Evolutionary conservation across 768 basidiomycete species (phyloP), one percentile per base, ranked within the genome.

Genomic region (Suillus subluteus): DNA sequence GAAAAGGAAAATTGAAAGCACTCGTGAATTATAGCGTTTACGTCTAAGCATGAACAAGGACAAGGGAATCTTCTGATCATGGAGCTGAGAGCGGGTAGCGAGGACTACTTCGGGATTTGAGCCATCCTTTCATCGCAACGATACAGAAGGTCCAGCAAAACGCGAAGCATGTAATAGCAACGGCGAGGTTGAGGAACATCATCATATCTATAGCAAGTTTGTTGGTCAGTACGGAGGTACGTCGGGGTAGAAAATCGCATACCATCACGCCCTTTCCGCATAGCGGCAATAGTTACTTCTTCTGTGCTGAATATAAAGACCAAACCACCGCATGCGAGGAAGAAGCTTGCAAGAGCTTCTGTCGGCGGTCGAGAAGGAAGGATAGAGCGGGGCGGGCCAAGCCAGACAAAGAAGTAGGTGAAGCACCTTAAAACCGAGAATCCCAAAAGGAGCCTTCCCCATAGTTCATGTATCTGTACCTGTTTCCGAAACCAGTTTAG

Each of bases 341-440:
- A 92, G 79, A 98, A 93, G 66, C 92, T 87, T 18, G 91, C 93
- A 48, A 99, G 79, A 6, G 91, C 91, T 80, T 99, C 97, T 0
- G 96, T 96, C 0, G 96, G 97, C 6, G 97, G 97, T 11, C 96
- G 88, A 16, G 92, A 94, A 2, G 97, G 97, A 16, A 94, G 85
- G n/a, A 90, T 83, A 2, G 94, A 95, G 15, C 84, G 84, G 8
- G 94, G 91, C 15, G 96, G 96, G 37, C 84, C 83, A 55, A 96
- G 83, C 92, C 92, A 98, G 48, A 97, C 83, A 87, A 98, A 95
- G 80, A 96, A 94, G 76, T 98, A 99, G 2, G 96, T 98, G 46
- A 96, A 72, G 74, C 91, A 93, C 62, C 97, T 87, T 67, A 96
- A 80, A 9, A 92, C 82, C 6, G 92, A 86, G 75, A 91, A 95